Conservation (phyloP, 148 eudicot species). For the Cornus suecica region DNA sequence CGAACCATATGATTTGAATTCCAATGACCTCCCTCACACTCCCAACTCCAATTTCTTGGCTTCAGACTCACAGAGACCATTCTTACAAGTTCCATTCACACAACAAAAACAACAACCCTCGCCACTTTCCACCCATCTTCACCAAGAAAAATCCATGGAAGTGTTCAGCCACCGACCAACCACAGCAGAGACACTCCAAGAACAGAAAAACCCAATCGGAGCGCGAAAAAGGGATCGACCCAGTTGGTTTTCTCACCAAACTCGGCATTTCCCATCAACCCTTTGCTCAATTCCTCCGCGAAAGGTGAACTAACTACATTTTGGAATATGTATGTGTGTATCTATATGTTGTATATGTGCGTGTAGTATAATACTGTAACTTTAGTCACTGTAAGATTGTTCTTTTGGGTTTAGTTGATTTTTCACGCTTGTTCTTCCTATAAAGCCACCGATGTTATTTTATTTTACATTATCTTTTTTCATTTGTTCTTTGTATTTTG, state of each 20-base stretch:
- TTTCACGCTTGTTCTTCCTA: background rate
- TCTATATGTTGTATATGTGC: background rate
- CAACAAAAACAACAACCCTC: constrained; percentile 9
- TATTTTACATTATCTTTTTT: background rate
- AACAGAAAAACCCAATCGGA: constrained; percentile 14
- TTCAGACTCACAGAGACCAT: constrained; percentile 8
- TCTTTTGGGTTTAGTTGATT: background rate
- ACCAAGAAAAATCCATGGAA: constrained; percentile 32
- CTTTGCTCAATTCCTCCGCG: constrained; percentile 82
- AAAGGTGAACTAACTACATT: constrained; percentile 46
- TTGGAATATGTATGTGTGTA: background rate
- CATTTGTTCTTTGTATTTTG: background rate
- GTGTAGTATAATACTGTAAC: background rate
- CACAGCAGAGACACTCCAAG: constrained; percentile 30
- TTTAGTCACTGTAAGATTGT: background rate
- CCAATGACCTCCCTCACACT: too few species aligned
- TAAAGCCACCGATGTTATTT: too few species aligned
- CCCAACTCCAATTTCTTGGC: constrained; percentile 7
- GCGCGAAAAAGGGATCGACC: constrained; percentile 60
- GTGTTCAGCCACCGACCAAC: constrained; percentile 38
- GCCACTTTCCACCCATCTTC: background rate
- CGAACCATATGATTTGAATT: too few species aligned
- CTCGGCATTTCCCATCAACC: constrained; percentile 58
- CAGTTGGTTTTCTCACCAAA: constrained; percentile 77
- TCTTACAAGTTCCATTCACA: constrained; percentile 2